These are phyloP conservation scores for Neofusicoccum ribis DNA, from an alignment of 2,329 filamentous ascomycete species.

Conservation along the genomic window DNA sequence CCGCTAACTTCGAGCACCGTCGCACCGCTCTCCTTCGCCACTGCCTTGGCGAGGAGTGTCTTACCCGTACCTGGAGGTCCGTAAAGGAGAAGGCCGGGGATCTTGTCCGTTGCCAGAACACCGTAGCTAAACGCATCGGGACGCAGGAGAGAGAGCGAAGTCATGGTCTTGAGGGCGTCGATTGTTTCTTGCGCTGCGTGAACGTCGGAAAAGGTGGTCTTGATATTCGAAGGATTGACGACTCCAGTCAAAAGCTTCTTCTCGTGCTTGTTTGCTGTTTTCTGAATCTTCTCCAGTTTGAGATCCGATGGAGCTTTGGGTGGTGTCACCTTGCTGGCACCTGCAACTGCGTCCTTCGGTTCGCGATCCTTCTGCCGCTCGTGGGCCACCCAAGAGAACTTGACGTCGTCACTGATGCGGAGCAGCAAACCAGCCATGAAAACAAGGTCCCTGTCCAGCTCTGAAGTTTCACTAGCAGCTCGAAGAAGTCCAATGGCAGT, in stretches of 20 bases:
- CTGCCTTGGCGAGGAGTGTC: conserved; percentile 62
- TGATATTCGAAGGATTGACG: conserved; percentile 77
- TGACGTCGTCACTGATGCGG: conserved; percentile 48
- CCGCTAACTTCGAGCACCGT: conserved; percentile 81
- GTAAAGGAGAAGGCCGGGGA: conserved; percentile 85
- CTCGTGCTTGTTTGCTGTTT: conserved; percentile 67
- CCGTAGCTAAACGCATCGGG: conserved; percentile 97
- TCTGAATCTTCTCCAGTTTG: conserved; percentile 25
- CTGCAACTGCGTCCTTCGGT: conserved; percentile 32
- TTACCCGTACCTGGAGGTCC: conserved; percentile 77
- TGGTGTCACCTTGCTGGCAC: conserved; percentile 8
- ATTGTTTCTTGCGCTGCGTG: conserved; percentile 81
- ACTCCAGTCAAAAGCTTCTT: conserved; percentile 80
- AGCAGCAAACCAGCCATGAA: conserved; percentile 43
- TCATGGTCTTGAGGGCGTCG: conserved; percentile 84
- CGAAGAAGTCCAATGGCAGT: conserved; percentile 50
- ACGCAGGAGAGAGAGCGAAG: conserved; percentile 79
- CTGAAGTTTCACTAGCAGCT: background rate
- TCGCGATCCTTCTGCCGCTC: conserved; percentile 35
- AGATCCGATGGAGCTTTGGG: conserved; percentile 32
- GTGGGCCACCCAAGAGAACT: conserved; percentile 44
- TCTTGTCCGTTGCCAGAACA: conserved; percentile 85
- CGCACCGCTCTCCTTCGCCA: conserved; percentile 66
- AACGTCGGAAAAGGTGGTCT: conserved; percentile 84
- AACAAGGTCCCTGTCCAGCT: conserved; percentile 35